Evolutionary conservation across 805 yeast species (phyloP).

Genomic region (Phaffomyces opuntiae): DNA sequence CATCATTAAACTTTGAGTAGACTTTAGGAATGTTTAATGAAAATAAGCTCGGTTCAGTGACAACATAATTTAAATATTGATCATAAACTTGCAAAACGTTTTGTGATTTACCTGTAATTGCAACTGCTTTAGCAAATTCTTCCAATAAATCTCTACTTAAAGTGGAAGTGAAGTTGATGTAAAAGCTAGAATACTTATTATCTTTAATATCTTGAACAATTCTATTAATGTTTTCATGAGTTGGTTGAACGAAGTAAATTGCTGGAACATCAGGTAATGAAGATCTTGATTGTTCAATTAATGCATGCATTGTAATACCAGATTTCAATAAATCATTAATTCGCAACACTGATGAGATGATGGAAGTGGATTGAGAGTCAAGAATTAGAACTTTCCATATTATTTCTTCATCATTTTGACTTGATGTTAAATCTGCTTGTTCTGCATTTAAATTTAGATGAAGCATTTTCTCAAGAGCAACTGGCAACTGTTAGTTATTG

Average conservation of each 20-base stretch:
- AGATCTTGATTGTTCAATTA: slow-evolving; percentile 66
- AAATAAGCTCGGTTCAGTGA: slow-evolving; percentile 88
- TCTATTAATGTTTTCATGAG: slow-evolving; percentile 59
- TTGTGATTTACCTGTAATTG: slow-evolving; percentile 60
- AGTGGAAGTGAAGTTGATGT: slow-evolving; percentile 81
- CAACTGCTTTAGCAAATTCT: slow-evolving; percentile 78
- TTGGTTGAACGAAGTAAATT: slow-evolving; percentile 86
- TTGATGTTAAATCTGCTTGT: slow-evolving; percentile 43
- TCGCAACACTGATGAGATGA: slow-evolving; percentile 84
- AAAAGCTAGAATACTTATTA: slow-evolving; percentile 72
- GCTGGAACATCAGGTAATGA: slow-evolving; percentile 92
- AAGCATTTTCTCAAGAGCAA: slow-evolving; percentile 72
- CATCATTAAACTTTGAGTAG: slow-evolving; percentile 64
- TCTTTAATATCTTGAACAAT: slow-evolving; percentile 67
- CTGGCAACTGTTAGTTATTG: slow-evolving; percentile 14
- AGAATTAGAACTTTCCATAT: slow-evolving; percentile 89
- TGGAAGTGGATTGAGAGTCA: slow-evolving; percentile 74
- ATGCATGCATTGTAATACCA: slow-evolving; percentile 87
- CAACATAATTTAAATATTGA: slow-evolving; percentile 87
- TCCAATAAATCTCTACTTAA: slow-evolving; percentile 75
- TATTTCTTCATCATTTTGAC: slow-evolving; percentile 55
- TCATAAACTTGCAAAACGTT: slow-evolving; percentile 86
- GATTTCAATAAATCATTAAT: slow-evolving; percentile 85
- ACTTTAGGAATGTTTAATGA: slow-evolving; percentile 63
- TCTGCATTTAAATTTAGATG: slow-evolving; percentile 64